These are phyloP conservation scores for Stentor roeselii DNA, from an alignment of 73 alveolate species.

Conservation along the genomic window DNA sequence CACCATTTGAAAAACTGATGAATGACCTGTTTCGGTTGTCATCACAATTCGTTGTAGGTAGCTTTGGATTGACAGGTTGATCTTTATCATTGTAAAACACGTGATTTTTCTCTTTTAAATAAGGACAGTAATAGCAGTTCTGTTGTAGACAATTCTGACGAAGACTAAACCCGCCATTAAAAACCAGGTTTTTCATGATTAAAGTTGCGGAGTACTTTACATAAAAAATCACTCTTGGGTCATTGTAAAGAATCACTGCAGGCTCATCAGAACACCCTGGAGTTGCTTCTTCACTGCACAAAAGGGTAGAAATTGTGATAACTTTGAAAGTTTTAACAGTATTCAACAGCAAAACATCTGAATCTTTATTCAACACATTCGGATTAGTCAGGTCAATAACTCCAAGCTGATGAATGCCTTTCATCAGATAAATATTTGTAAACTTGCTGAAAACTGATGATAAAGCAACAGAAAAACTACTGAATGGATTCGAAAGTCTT, in stretches of 20 bases:
- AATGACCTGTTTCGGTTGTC: background rate
- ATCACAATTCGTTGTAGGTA: background rate
- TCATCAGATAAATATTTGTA: background rate
- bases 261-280: background rate
- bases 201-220: background rate
- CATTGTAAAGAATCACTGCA: background rate
- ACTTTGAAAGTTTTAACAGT: background rate
- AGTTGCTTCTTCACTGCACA: background rate
- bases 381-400: background rate
- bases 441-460: background rate
- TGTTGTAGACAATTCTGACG: background rate
- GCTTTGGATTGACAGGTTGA: background rate
- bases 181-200: background rate
- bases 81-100: slow-evolving; percentile 6
- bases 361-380: no score
- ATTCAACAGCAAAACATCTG: background rate
- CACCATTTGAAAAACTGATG: background rate
- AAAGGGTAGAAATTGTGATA: background rate
- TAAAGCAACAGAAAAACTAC: background rate
- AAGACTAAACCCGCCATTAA: background rate
- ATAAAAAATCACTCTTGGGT: background rate
- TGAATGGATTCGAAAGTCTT: background rate
- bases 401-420: background rate
- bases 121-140: background rate
- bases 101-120: background rate